Evolutionary conservation across 495 filamentous ascomycete species (phyloP).

Genomic region (Tuber brumale): DNA sequence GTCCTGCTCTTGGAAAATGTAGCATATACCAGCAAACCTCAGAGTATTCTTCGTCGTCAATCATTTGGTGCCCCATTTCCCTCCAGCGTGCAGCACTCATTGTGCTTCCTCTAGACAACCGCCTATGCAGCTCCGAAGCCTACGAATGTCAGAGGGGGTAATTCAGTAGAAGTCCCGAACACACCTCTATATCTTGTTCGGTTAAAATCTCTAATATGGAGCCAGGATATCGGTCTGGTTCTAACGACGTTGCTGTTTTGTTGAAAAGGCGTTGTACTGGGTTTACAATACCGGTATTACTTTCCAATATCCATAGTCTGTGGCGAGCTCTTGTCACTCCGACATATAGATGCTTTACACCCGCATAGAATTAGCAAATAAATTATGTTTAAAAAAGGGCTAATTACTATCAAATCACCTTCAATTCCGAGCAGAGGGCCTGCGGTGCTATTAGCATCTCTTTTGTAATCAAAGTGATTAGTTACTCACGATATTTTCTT

Average conservation of each 20-base stretch:
- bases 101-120: constrained; percentile 3
- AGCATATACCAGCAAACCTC: constrained; percentile 10
- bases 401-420: background rate
- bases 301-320: constrained; percentile 20
- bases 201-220: constrained; percentile 13
- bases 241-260: background rate
- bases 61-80: constrained; percentile 26
- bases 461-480: background rate
- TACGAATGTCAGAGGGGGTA: constrained; percentile 8
- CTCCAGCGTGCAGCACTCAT: constrained; percentile 21
- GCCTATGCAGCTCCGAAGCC: constrained; percentile 1
- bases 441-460: constrained; percentile 2
- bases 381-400: background rate
- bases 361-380: background rate
- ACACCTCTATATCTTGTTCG: background rate
- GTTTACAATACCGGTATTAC: background rate
- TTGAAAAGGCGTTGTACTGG: constrained; percentile 18
- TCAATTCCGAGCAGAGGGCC: constrained; percentile 22
- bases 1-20: background rate
- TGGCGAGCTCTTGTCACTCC: constrained; percentile 18
- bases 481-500: constrained; percentile 16
- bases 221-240: background rate
- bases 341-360: constrained; percentile 18
- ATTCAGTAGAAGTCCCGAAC: background rate
- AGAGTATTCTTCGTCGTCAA: constrained; percentile 26